Evolutionary conservation across 106 monocot species (phyloP).

Genomic region (Apostasia ramifera): DNA sequence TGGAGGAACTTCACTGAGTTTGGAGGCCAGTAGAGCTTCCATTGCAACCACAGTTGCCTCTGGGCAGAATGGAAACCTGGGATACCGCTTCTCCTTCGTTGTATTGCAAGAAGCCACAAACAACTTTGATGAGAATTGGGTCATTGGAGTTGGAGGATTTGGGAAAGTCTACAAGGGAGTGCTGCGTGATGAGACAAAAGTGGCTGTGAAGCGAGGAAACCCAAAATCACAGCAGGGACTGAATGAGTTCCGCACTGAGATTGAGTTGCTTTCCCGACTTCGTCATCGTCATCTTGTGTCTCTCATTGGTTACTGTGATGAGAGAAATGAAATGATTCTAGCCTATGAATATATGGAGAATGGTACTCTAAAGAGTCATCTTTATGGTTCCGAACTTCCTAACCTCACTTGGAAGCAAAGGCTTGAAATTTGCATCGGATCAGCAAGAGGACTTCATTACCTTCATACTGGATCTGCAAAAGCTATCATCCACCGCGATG

Average conservation of each 20-base stretch:
- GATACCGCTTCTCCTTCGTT: conserved; percentile 45
- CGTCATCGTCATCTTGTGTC: conserved; percentile 80
- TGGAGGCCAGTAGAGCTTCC: conserved; percentile 16
- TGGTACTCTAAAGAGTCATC: conserved; percentile 60
- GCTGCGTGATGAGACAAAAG: conserved; percentile 45
- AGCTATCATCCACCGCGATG: conserved; percentile 77
- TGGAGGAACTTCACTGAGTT: conserved; percentile 30
- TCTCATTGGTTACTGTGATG: conserved; percentile 66
- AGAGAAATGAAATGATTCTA: conserved; percentile 67
- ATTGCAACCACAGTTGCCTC: conserved; percentile 20
- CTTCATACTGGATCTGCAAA: conserved; percentile 59
- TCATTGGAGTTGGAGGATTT: conserved; percentile 76
- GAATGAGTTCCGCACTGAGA: conserved; percentile 68
- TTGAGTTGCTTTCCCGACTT: conserved; percentile 56
- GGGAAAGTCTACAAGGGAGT: conserved; percentile 73
- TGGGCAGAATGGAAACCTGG: conserved; percentile 30
- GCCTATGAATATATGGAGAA: conserved; percentile 82
- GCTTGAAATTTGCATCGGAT: conserved; percentile 62
- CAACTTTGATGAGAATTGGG: conserved; percentile 63
- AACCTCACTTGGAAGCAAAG: conserved; percentile 57
- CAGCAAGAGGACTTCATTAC: conserved; percentile 72
- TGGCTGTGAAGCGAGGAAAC: conserved; percentile 64
- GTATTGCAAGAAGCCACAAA: conserved; percentile 61
- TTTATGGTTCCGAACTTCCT: conserved; percentile 55
- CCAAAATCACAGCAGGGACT: conserved; percentile 66